A percentile compares a stretch with the other conserved stretches of the same genome.
phyloP scores from a whole-genome alignment of 208 protist species.

The Crithidia thermophila region DNA sequence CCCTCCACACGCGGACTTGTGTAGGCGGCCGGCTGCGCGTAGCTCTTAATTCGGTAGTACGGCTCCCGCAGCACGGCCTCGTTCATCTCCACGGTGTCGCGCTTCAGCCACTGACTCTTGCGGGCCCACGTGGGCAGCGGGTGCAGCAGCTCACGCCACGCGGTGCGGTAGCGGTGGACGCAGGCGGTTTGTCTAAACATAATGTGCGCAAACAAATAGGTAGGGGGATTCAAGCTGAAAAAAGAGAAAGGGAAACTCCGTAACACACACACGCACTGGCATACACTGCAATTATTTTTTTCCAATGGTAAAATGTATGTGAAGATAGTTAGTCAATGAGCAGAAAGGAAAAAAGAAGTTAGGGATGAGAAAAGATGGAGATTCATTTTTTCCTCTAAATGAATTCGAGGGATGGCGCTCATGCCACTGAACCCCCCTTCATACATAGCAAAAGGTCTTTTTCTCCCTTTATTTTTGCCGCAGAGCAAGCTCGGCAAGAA shows the following conservation, averaged over 20 bases:
- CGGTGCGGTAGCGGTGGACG: slow-evolving; percentile 64
- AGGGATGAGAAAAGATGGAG: too few relatives aligned
- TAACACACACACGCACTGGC: not conserved
- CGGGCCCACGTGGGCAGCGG: slow-evolving; percentile 66
- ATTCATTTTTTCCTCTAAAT: too few relatives aligned
- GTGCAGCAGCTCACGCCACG: slow-evolving; percentile 89
- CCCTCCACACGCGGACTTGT: not conserved
- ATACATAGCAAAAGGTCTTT: too few relatives aligned
- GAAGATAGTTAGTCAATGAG: too few relatives aligned
- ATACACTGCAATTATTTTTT: too few relatives aligned
- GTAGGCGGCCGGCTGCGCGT: slow-evolving; percentile 28
- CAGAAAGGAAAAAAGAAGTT: too few relatives aligned
- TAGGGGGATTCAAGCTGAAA: too few relatives aligned
- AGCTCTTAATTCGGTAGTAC: slow-evolving; percentile 86
- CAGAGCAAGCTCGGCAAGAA: too few relatives aligned
- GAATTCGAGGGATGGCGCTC: too few relatives aligned
- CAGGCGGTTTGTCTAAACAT: slow-evolving; percentile 46
- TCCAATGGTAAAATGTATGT: too few relatives aligned
- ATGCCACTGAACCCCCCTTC: too few relatives aligned
- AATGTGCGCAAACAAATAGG: not conserved
- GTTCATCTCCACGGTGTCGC: slow-evolving; percentile 85
- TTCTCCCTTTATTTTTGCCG: too few relatives aligned
- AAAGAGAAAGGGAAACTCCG: slow-evolving; percentile 6
- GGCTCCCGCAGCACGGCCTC: slow-evolving; percentile 73
- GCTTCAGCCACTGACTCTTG: slow-evolving; percentile 83